These are phyloP conservation scores for Pseudogymnoascus sp. DNA, from an alignment of 2,329 filamentous ascomycete genomes.

Conservation along the genomic window DNA sequence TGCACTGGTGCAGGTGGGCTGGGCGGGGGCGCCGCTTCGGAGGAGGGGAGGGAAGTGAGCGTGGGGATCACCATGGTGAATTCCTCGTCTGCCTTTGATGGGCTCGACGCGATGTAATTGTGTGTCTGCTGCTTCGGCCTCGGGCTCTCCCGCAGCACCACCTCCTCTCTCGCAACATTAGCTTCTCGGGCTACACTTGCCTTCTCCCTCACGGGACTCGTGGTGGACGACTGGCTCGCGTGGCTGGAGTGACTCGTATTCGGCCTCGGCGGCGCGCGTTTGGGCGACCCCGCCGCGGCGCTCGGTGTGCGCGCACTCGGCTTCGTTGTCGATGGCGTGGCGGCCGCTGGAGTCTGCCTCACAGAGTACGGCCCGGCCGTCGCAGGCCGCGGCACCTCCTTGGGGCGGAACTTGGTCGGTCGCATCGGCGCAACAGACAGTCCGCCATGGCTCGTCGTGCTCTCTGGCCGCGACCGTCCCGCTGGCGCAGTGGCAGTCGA, in stretches of 20 bases:
- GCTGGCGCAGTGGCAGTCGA: conserved; percentile 28
- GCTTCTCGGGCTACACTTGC: conserved; percentile 11
- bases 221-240: conserved; percentile 22
- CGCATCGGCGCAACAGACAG: conserved; percentile 57
- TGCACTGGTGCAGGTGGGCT: conserved; percentile 31
- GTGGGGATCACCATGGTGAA: conserved; percentile 44
- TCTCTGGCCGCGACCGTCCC: conserved; percentile 36
- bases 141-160: neutral
- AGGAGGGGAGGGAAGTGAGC: conserved; percentile 29
- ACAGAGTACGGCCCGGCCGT: conserved; percentile 59
- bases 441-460: conserved; percentile 38
- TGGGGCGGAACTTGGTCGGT: conserved; percentile 42
- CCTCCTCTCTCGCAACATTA: neutral
- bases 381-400: conserved; percentile 49
- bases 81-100: conserved; percentile 42
- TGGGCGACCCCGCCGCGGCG: conserved; percentile 33
- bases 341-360: conserved; percentile 28
- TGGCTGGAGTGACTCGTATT: conserved; percentile 29
- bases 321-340: conserved; percentile 30
- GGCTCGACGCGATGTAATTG: conserved; percentile 27
- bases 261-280: conserved; percentile 23
- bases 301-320: conserved; percentile 42
- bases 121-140: conserved; percentile 17
- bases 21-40: conserved; percentile 16
- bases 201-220: conserved; percentile 38